Evolutionary conservation across 73 alveolate species (phyloP).

Genomic region (Halteria grandinella): DNA sequence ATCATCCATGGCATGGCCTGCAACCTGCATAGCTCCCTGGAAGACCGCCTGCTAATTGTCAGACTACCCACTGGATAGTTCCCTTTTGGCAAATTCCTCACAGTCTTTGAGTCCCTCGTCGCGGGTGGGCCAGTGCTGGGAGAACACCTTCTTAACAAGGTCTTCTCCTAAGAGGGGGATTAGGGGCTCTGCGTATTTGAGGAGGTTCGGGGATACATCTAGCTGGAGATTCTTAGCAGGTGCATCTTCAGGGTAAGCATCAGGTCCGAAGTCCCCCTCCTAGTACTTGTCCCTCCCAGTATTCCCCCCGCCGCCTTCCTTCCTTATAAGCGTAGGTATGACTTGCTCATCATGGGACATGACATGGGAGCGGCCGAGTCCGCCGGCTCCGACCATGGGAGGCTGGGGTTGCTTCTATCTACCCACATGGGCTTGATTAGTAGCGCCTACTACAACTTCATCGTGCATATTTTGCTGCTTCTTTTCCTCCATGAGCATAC

Average conservation of each 20-base stretch:
- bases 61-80: too few species aligned
- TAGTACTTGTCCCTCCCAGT: constrained; percentile 75
- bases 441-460: too few species aligned
- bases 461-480: too few species aligned
- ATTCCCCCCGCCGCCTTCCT: constrained; percentile 70
- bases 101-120: constrained; percentile 88
- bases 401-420: too few species aligned
- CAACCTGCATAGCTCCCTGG: constrained; percentile 88
- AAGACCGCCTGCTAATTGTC: constrained; percentile 74
- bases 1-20: constrained; percentile 83
- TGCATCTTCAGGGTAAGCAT: constrained; percentile 69
- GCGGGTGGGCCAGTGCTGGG: constrained; percentile 88
- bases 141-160: constrained; percentile 84
- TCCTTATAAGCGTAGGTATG: constrained; percentile 72
- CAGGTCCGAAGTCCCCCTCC: too few species aligned
- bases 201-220: constrained; percentile 86
- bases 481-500: too few species aligned
- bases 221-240: too few species aligned
- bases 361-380: too few species aligned
- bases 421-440: too few species aligned
- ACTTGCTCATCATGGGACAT: constrained; percentile 86
- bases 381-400: too few species aligned
- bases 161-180: constrained; percentile 91
- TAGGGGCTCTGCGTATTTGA: constrained; percentile 91
- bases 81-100: constrained; percentile 51